phyloP scores from a whole-genome alignment of 805 yeast species.

The Citeromyces matritensis region DNA sequence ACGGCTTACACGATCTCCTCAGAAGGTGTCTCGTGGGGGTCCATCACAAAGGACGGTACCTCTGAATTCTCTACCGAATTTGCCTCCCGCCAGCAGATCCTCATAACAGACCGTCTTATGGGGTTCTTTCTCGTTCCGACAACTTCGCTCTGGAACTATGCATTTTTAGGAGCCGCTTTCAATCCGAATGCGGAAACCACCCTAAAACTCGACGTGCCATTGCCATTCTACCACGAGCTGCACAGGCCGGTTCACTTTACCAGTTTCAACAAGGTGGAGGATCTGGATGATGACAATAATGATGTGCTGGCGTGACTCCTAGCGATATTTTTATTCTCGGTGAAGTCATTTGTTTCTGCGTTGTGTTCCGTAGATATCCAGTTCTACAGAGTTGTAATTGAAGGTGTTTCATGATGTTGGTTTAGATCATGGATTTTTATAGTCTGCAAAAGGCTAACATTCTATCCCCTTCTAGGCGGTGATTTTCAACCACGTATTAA shows the following conservation, averaged over 20 bases:
- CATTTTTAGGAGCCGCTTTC: constrained; percentile 82
- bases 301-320: constrained; percentile 51
- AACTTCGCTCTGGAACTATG: constrained; percentile 77
- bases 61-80: constrained; percentile 52
- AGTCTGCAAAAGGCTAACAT: too few relatives aligned
- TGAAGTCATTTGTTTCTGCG: too few relatives aligned
- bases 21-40: constrained; percentile 74
- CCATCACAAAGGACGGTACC: constrained; percentile 35
- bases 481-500: too few relatives aligned
- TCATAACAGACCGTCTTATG: constrained; percentile 57
- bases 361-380: too few relatives aligned
- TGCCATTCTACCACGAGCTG: constrained; percentile 67
- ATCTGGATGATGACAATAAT: constrained; percentile 51
- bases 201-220: constrained; percentile 65
- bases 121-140: constrained; percentile 85
- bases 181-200: constrained; percentile 41
- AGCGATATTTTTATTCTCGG: too few relatives aligned
- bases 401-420: too few relatives aligned
- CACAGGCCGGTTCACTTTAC: constrained; percentile 86
- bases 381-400: too few relatives aligned
- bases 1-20: constrained; percentile 45
- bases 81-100: constrained; percentile 48
- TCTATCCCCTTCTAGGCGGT: too few relatives aligned
- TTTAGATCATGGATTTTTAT: too few relatives aligned
- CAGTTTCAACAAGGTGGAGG: constrained; percentile 52